These are phyloP conservation scores for Trypanosomatidae sp. DNA, from an alignment of 208 protist species.

Conservation along the genomic window DNA sequence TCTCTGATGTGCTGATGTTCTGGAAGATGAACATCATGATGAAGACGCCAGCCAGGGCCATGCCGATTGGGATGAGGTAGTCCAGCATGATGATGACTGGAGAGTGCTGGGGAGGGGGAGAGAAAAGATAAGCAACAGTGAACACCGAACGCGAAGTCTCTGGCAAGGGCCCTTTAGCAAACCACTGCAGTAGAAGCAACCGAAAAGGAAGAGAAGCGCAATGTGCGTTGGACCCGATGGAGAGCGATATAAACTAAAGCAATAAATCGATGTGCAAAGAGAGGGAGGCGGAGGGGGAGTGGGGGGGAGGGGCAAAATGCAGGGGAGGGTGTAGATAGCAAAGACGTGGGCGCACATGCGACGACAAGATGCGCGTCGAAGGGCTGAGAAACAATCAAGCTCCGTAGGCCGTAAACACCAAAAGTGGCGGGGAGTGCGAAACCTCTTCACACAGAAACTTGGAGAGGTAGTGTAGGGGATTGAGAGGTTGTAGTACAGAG, in stretches of 20 bases:
- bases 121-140: constrained; percentile 2
- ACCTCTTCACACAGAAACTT: neutral
- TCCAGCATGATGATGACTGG: constrained; percentile 42
- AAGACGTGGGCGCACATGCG: neutral
- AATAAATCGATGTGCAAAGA: neutral
- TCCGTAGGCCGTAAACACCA: neutral
- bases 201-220: neutral
- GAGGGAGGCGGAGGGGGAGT: neutral
- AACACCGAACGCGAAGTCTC: neutral
- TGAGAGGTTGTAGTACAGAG: neutral
- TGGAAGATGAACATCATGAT: constrained; percentile 75
- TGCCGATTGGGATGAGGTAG: constrained; percentile 65
- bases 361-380: neutral
- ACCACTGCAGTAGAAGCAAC: neutral
- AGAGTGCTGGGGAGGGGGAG: neutral
- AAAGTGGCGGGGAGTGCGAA: neutral
- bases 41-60: constrained; percentile 54
- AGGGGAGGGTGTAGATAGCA: neutral
- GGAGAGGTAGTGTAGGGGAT: neutral
- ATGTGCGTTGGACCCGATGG: neutral
- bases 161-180: neutral
- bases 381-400: neutral
- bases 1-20: constrained; percentile 46
- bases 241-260: neutral
- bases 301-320: neutral